Evolutionary conservation across 192 early-diverging fungal species (phyloP), one percentile per base, ranked within the genome.

Genomic region (Coemansia sp.): DNA sequence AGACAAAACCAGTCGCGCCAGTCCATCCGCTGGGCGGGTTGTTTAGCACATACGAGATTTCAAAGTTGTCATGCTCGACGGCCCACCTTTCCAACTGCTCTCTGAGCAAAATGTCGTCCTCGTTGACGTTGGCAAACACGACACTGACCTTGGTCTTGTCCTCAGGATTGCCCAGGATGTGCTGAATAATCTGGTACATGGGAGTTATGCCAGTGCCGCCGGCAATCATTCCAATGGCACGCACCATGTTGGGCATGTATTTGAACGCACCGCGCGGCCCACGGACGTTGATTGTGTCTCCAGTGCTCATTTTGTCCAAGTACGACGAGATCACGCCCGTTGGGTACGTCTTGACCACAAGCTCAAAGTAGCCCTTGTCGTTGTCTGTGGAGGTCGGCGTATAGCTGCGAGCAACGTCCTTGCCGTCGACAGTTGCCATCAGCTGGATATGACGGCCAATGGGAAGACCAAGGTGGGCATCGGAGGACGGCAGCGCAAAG

Each of bases 181-280:
- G 87, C 48, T 91, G 90, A 46, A 97, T 91, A 58, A 98, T 88
- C 87, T 89, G 94, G 57, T 91, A 84, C 95, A 98, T 98, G 48
- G 95, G 95, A 1, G 95, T 94, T 63, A 98, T 91, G n/a, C 90
- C 95, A 46, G 95, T 93, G 54, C 95, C 95, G 29, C 93, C 92
- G 36, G 94, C 94, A 83, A 95, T 87, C 93, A 97, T 95, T 55
- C 93, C 93, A 15, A 97, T 74, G 8, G 71, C 73, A 14, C 82
- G 82, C 39, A 86, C 83, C 81, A 93, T 86, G 68, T 94, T 93
- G 42, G 93, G 85, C 18, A 72, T 82, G 82, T 95, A 95, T 62
- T 78, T 85, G 82, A 95, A 95, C 41, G 86, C 82, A 21, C 95
- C 95, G 81, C 94, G 93, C 8, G 95, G 95, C 6, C 95, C 95